phyloP scores from a whole-genome alignment of 805 yeast species.

The Wickerhamomyces bisporus region DNA sequence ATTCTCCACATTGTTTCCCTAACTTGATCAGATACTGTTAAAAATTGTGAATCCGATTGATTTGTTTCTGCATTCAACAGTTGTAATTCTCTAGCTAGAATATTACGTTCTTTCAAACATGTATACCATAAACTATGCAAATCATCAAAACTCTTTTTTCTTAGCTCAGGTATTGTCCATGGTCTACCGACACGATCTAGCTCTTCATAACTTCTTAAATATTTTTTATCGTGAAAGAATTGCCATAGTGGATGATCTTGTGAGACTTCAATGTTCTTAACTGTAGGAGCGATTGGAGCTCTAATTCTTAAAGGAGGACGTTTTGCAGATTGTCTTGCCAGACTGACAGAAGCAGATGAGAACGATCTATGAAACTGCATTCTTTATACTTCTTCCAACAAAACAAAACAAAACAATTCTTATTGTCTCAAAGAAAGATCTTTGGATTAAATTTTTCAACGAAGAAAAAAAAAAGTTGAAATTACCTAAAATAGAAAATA shows the following conservation, averaged over 20 bases:
- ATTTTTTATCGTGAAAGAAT: constrained; percentile 65
- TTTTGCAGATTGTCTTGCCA: constrained; percentile 12
- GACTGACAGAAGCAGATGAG: constrained; percentile 10
- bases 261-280: constrained; percentile 60
- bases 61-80: constrained; percentile 42
- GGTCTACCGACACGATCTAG: constrained; percentile 56
- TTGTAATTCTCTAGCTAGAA: constrained; percentile 68
- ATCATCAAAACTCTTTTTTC: constrained; percentile 89
- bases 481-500: too few relatives aligned
- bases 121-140: constrained; percentile 89
- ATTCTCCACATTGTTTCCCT: constrained; percentile 71
- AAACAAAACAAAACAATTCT: background rate
- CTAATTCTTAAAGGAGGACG: constrained; percentile 40
- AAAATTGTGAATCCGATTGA: constrained; percentile 31
- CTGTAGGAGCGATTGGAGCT: constrained; percentile 83
- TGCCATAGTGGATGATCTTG: constrained; percentile 95
- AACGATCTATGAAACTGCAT: constrained; percentile 11
- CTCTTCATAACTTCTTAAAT: constrained; percentile 55
- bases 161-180: constrained; percentile 84
- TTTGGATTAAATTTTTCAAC: background rate
- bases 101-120: constrained; percentile 77
- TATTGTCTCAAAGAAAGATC: background rate
- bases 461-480: too few relatives aligned
- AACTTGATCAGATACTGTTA: constrained; percentile 33
- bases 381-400: background rate